Base-by-base conservation (phyloP, 345 rosid genomes). In the Eutrema japonicum region DNA sequence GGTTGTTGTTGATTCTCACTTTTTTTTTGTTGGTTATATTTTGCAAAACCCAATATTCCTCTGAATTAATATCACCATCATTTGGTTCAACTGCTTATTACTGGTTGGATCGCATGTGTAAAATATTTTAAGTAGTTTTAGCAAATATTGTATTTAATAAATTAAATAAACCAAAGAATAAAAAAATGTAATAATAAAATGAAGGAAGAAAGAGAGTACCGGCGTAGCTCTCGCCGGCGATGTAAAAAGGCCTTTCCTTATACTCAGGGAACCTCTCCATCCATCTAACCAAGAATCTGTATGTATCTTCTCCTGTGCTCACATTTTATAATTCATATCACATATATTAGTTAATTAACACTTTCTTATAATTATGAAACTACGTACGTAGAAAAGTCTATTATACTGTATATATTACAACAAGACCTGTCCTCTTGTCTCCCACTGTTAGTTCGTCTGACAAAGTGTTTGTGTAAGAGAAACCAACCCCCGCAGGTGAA, bases 171-270 rank as follows among this genome's bases (percentile, higher is more conserved):
- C 36, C 52, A 13, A 4, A 6, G 42, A 18, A 38, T 26, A 42
- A 32, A 35, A 5, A 51, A 18, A 7, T 4, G 22, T 60, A 36
- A 42, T 6, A 45, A 13, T 2, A 4, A 40, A 22, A 22, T 56
- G 63, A 60, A 42, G 38, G 11, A 38, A 48, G 2, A 70, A 35
- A 46, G 43, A 10, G 10, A 14, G 14, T 79, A 88, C 97, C 98
- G 71, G 93, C 97, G 18, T 93, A 89, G 91, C 97, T 93, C 80
- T 93, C 98, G 67, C 98, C 98, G 53, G 97, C 96, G 43, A 93
- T 80, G 77, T 84, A 93, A 66, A 93, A 89, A 11, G 88, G 83
- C 64, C 96, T 78, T 36, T 77, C 83, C 70, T 82, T 89, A 82
- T 91, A 91, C 26, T 81, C 85, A 36, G 94, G 91, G 69, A 88